Percentiles rank a stretch among this genome's conserved stretches.
Conservation (phyloP, 257 asterid genomes). For the Gardenia jasminoides region DNA sequence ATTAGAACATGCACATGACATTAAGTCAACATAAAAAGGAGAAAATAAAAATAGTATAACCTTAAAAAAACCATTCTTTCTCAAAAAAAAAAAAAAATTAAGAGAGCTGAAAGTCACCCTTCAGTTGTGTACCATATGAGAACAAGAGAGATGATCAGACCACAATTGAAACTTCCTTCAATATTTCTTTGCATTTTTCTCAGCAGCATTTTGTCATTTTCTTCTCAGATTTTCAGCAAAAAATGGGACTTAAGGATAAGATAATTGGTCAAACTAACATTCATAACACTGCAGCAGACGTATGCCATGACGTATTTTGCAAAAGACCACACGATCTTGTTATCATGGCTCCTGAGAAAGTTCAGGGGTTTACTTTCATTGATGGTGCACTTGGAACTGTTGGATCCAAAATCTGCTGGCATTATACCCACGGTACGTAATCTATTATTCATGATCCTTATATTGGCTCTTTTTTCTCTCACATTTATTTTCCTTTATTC, state of each 20-base stretch:
- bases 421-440: slow-evolving; percentile 17
- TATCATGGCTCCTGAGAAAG: slow-evolving; percentile 3
- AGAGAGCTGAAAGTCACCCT: too few species aligned
- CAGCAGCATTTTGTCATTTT: not conserved
- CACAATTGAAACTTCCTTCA: not conserved
- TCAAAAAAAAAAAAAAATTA: too few species aligned
- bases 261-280: slow-evolving; percentile 25
- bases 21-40: too few species aligned
- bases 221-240: not conserved
- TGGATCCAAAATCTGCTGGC: slow-evolving; percentile 22
- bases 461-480: too few species aligned
- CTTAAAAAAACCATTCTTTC: too few species aligned
- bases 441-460: not conserved
- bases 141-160: not conserved
- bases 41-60: too few species aligned
- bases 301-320: slow-evolving; percentile 21
- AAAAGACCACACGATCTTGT: slow-evolving; percentile 24
- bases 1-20: too few species aligned
- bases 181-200: not conserved
- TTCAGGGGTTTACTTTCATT: slow-evolving; percentile 19
- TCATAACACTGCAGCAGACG: slow-evolving; percentile 23
- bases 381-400: slow-evolving; percentile 14
- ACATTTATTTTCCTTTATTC: not conserved
- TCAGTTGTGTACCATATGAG: not conserved
- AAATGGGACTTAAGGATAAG: slow-evolving; percentile 20